These are phyloP conservation scores for Xylaria curta DNA, from an alignment of 495 filamentous ascomycete species.

Conservation along the genomic window DNA sequence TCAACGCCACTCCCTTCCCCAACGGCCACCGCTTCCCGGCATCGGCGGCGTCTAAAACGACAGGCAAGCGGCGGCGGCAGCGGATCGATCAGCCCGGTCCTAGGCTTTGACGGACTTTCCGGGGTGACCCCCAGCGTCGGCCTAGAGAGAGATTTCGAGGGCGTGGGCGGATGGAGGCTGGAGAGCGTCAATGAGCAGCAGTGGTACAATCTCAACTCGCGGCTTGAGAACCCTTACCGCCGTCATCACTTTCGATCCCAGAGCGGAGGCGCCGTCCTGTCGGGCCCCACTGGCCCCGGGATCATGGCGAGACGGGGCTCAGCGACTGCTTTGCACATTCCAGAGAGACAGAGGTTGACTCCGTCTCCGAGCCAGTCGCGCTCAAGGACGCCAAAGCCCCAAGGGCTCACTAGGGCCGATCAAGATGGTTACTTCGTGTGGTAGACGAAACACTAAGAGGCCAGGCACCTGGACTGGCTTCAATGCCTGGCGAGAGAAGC, in stretches of 20 bases:
- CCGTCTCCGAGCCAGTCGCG: conserved; percentile 45
- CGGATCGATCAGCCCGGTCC: conserved; percentile 42
- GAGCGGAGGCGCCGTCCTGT: conserved; percentile 39
- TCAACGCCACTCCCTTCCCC: conserved; percentile 20
- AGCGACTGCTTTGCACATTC: conserved; percentile 25
- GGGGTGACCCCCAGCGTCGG: conserved; percentile 49
- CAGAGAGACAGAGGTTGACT: conserved; percentile 32
- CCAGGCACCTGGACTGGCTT: not conserved
- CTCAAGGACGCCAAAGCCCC: conserved; percentile 42
- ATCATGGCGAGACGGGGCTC: conserved; percentile 37
- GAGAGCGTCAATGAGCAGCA: conserved; percentile 61
- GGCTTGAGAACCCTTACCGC: conserved; percentile 67
- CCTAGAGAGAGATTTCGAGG: conserved; percentile 77
- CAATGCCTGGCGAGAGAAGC: not conserved
- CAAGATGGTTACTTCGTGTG: conserved; percentile 37
- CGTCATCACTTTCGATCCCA: conserved; percentile 47
- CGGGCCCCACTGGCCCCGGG: conserved; percentile 33
- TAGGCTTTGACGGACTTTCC: conserved; percentile 40
- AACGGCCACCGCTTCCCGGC: conserved; percentile 26
- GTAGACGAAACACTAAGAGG: not conserved
- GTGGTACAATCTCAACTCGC: conserved; percentile 77
- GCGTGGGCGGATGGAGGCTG: conserved; percentile 80
- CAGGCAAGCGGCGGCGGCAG: conserved; percentile 45
- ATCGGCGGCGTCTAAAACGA: conserved; percentile 43
- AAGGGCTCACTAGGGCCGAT: conserved; percentile 34